Evolutionary conservation across 2,329 filamentous ascomycete species (phyloP).

Genomic region (Pseudogymnoascus sp.): DNA sequence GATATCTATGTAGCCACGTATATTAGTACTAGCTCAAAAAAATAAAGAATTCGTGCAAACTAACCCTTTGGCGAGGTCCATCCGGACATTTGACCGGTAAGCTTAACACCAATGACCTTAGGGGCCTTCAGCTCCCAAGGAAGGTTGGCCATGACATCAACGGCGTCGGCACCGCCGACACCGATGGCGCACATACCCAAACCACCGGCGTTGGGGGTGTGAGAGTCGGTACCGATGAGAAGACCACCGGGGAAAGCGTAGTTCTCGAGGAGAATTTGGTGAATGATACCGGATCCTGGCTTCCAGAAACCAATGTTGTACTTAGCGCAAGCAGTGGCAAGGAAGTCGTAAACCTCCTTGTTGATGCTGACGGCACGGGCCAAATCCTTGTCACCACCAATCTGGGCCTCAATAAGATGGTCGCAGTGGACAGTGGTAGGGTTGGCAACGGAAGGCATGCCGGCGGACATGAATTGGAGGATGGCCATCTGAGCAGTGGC

Average conservation of each 20-base stretch:
- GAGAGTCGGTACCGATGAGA: conserved; percentile 94
- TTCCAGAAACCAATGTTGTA: conserved; percentile 99
- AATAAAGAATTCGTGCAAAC: conserved; percentile 25
- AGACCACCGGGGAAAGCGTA: conserved; percentile 98
- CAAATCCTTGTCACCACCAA: conserved; percentile 90
- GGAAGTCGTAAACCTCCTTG: conserved; percentile 99
- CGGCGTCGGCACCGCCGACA: conserved; percentile 96
- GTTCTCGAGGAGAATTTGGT: conserved; percentile 98
- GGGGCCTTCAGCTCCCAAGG: conserved; percentile 98
- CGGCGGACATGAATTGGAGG: conserved; percentile 98
- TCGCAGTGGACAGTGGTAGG: conserved; percentile 97
- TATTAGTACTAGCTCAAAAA: not conserved
- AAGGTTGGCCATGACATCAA: conserved; percentile 95
- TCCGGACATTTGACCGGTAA: conserved; percentile 80
- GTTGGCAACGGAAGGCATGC: conserved; percentile 91
- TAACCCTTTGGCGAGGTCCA: conserved; percentile 90
- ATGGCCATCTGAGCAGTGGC: conserved; percentile 99
- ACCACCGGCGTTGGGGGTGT: conserved; percentile 96
- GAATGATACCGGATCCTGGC: conserved; percentile 97
- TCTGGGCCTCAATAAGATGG: conserved; percentile 96
- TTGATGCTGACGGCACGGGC: conserved; percentile 86
- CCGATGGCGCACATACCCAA: conserved; percentile 91
- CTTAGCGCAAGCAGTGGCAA: conserved; percentile 88
- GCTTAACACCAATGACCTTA: conserved; percentile 92
- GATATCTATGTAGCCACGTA: conserved; percentile 54